phyloP scores from a whole-genome alignment of 176 grass and related monocot species.

The Bolboschoenus planiculmis region DNA sequence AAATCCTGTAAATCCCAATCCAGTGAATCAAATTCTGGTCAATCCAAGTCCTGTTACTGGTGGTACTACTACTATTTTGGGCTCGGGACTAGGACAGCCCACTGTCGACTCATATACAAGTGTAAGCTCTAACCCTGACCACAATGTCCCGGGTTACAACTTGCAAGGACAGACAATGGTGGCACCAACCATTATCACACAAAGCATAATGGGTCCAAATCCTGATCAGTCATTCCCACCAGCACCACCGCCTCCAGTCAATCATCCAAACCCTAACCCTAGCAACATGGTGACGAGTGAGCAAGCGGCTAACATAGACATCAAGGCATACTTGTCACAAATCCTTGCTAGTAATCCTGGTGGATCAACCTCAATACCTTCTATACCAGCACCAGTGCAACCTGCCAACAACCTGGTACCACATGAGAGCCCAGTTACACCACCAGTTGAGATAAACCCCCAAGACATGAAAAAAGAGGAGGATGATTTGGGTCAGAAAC shows the following conservation, averaged over 20 bases:
- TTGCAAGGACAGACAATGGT: slow-evolving; percentile 7
- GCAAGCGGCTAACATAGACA: slow-evolving; percentile 46
- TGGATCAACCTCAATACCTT: slow-evolving; percentile 20
- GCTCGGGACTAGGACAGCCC: neutral
- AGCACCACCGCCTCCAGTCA: neutral
- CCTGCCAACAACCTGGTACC: slow-evolving; percentile 21
- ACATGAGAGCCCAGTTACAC: slow-evolving; percentile 13
- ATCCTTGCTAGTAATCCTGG: slow-evolving; percentile 55
- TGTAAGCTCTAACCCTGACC: slow-evolving; percentile 13
- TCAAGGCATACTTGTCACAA: slow-evolving; percentile 61
- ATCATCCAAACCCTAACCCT: slow-evolving; percentile 18
- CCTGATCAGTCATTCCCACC: neutral
- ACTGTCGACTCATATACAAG: slow-evolving; percentile 11
- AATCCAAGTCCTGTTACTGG: slow-evolving; percentile 3
- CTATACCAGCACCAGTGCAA: slow-evolving; percentile 24
- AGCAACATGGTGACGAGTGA: slow-evolving; percentile 46
- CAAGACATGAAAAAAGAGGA: slow-evolving; percentile 45
- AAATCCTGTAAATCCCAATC: neutral
- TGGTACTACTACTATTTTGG: neutral
- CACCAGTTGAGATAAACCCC: slow-evolving; percentile 36
- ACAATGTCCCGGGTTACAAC: neutral
- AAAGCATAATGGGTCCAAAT: neutral
- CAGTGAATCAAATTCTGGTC: slow-evolving; percentile 3
- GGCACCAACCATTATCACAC: neutral
- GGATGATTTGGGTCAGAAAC: slow-evolving; percentile 19